Base-by-base conservation (phyloP, 768 basidiomycete species). In the Russula earlei region DNA sequence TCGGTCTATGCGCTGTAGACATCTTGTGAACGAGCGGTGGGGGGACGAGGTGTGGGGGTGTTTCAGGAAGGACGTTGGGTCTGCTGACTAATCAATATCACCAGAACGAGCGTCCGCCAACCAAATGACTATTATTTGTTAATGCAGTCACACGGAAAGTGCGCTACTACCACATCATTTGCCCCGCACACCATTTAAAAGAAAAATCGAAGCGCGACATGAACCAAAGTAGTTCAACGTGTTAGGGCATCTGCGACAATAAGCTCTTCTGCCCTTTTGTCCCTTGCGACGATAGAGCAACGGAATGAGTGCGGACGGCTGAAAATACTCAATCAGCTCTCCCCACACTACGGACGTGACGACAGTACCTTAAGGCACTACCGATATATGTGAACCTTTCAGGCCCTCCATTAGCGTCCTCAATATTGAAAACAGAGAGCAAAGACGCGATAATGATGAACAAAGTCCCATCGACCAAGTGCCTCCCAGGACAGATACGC, bases 1-100 rank as follows among this genome's bases (percentile, higher is more conserved):
- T 94, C 64, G 91, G 91, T 72, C 91, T 83, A 69, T 93, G 91
- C 4, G 88, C 89, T 74, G 88, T 92, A 51, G 90, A 91, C 89
- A 54, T 59, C 7, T 25, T 47, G 19, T 41, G 7, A 37, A 31
- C 8, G 25, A 38, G 15, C 9, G 29, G 29, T 4, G 25, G 34
- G n/a, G 27, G 10, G 29, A n/a, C 12, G 36, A n/a, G 12, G 5
- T 11, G 27, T 24, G 20, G 33, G 25, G 10, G 44, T n/a, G n/a
- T n/a, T n/a, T n/a, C n/a, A n/a, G 9, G 29, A 17, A 20, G 2
- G 1, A 12, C 4, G 17, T 17, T 8, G 10, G 24, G n/a, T 1
- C 15, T 29, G 52, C 40, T 58, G 51, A 58, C 56, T 54, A 49
- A 58, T 27, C 52, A 24, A 17, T 5, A 11, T 22, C 22, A 2